Base-by-base conservation (phyloP, 2,329 filamentous ascomycete genomes). In the Claviceps spartinae region DNA sequence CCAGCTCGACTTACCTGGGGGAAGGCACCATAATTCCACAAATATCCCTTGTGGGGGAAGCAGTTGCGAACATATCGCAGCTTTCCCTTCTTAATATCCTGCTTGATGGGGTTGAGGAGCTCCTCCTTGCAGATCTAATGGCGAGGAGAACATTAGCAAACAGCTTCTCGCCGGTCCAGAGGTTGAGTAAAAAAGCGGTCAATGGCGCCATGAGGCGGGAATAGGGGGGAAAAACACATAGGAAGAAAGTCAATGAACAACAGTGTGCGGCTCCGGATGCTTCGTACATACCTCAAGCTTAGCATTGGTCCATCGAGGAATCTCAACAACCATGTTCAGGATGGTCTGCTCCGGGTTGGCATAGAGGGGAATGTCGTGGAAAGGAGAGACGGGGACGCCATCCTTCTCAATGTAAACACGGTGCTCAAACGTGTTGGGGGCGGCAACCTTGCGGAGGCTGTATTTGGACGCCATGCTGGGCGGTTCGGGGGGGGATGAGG, bases 11-110 rank as follows among this genome's bases (percentile, higher is more conserved):
- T 67, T 79, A 93, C 88, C 79, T 93, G 88, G 65, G 93, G 93
- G 84, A 98, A 97, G 72, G 90, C 90, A 76, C 93, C 93, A 76
- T 98, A 98, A 83, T 98, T 98, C 93, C 93, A 98, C 64, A 98
- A 88, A 75, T 98, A 98, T 61, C 93, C 93, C 83, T 98, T 97
- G 86, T 98, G 93, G 64, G 93, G 93, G 82, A 98, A 98, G 85
- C 93, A 98, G 85, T 98, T 98, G 76, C 93, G 89, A 70, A 98
- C 93, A 71, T 85, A 98, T 67, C 93, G 88, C 65, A 97, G 89
- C 82, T 96, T 97, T 81, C 91, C 93, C 82, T 98, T 97, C 86
- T 98, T 97, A 72, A 83, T 82, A 72, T 98, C 93, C 79, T 98
- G 93, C 85, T 96, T 96, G 79, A 96, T 95, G 69, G 91, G 91